These are phyloP conservation scores for Coelastrella sp. DNA, from an alignment of 139 green algal species.

Conservation along the genomic window DNA sequence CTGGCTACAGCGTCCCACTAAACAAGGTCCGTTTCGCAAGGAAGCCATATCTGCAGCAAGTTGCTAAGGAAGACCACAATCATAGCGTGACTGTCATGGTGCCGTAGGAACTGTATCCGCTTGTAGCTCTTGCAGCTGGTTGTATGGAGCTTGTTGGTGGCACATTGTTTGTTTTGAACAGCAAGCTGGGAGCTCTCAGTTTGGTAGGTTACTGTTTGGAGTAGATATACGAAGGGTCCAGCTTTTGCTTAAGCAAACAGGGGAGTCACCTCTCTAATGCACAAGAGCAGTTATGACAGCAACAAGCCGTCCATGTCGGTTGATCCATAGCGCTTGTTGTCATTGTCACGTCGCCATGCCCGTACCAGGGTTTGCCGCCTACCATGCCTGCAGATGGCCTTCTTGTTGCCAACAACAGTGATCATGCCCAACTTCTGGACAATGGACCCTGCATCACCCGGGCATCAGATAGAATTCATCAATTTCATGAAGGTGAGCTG, in stretches of 20 bases:
- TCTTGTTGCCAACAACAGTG: conserved; percentile 32
- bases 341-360: too few species aligned
- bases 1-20: conserved; percentile 6
- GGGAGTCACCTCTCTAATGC: too few species aligned
- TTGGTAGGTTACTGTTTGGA: too few species aligned
- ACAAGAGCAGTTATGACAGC: too few species aligned
- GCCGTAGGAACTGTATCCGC: conserved; percentile 46
- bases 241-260: too few species aligned
- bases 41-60: background rate
- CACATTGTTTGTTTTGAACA: conserved; percentile 53
- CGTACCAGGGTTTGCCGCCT: too few species aligned
- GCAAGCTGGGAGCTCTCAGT: conserved; percentile 47
- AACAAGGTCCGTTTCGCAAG: background rate
- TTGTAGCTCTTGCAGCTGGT: conserved; percentile 21
- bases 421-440: conserved; percentile 62
- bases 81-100: background rate
- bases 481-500: conserved; percentile 54
- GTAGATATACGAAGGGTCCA: too few species aligned
- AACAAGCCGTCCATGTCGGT: too few species aligned
- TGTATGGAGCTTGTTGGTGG: conserved; percentile 52
- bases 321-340: too few species aligned
- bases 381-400: conserved; percentile 49
- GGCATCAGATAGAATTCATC: conserved; percentile 43
- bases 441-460: conserved; percentile 6
- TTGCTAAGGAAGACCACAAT: background rate